phyloP scores from a whole-genome alignment of 805 yeast species.

The Teunomyces gatunensis region DNA sequence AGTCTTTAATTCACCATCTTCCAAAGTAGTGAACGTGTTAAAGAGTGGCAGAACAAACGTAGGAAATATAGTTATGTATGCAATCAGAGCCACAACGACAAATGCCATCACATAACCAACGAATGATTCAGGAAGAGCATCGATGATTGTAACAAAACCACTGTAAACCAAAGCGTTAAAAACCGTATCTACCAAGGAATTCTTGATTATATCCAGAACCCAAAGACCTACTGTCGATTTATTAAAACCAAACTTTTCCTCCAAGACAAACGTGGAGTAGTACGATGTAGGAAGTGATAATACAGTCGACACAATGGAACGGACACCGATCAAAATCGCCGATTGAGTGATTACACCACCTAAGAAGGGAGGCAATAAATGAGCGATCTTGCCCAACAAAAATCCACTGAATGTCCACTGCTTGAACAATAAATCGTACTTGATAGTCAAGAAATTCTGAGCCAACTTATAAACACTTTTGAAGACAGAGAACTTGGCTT shows the following conservation, averaged over 20 bases:
- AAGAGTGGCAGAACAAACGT: slow-evolving; percentile 87
- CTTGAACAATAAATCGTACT: slow-evolving; percentile 49
- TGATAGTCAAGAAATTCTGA: slow-evolving; percentile 56
- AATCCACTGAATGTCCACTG: slow-evolving; percentile 51
- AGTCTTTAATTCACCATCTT: slow-evolving; percentile 81
- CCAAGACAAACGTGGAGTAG: slow-evolving; percentile 82
- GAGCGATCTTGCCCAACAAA: slow-evolving; percentile 55
- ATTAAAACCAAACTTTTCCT: slow-evolving; percentile 91
- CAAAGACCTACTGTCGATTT: slow-evolving; percentile 76
- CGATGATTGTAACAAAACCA: slow-evolving; percentile 76
- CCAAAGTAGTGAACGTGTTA: slow-evolving; percentile 86
- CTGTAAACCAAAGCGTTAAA: slow-evolving; percentile 68
- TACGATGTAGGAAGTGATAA: slow-evolving; percentile 65
- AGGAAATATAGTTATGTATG: slow-evolving; percentile 75
- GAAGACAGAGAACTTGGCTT: slow-evolving; percentile 65
- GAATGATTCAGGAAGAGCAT: slow-evolving; percentile 74
- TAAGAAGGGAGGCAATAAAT: slow-evolving; percentile 35
- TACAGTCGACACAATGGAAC: slow-evolving; percentile 51
- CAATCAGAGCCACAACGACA: slow-evolving; percentile 67
- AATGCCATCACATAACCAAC: slow-evolving; percentile 76
- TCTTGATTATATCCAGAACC: slow-evolving; percentile 69
- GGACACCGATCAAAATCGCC: slow-evolving; percentile 54
- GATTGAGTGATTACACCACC: slow-evolving; percentile 74
- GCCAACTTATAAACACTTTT: slow-evolving; percentile 49
- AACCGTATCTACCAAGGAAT: slow-evolving; percentile 50